Evolutionary conservation across 345 rosid genomes (phyloP).

Genomic region (Pistacia integerrima): DNA sequence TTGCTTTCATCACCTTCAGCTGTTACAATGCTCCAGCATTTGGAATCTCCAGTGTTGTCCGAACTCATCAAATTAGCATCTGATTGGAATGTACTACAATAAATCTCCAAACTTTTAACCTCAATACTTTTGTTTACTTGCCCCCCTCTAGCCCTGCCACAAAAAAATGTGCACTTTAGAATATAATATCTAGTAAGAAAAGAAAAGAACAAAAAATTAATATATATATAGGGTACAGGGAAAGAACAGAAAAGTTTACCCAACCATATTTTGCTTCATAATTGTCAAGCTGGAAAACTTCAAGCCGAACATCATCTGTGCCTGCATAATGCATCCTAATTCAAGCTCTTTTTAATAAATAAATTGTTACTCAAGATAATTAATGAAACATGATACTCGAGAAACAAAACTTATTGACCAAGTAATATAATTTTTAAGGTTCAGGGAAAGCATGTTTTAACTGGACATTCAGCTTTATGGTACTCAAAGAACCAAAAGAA

Average conservation of each 20-base stretch:
- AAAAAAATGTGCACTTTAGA: constrained; percentile 20
- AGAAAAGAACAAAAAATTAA: constrained; percentile 1
- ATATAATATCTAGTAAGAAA: not conserved
- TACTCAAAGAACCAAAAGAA: not conserved
- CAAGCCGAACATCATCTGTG: constrained; percentile 60
- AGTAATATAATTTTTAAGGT: not conserved
- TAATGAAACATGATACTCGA: not conserved
- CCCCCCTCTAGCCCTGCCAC: constrained; percentile 54
- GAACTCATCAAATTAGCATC: constrained; percentile 36
- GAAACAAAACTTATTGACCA: too few species aligned
- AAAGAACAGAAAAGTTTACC: constrained; percentile 56
- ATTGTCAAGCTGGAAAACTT: constrained; percentile 83
- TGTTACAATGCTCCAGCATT: constrained; percentile 40
- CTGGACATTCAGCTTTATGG: not conserved
- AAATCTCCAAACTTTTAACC: constrained; percentile 71
- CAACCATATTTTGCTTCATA: constrained; percentile 65
- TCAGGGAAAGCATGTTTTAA: not conserved
- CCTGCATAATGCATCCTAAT: constrained; percentile 40
- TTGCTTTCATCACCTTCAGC: constrained; percentile 47
- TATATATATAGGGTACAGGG: constrained; percentile 4
- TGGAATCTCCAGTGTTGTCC: constrained; percentile 35
- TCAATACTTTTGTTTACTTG: constrained; percentile 73
- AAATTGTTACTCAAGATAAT: not conserved
- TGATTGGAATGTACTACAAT: constrained; percentile 56
- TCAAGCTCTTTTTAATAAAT: not conserved